Evolutionary conservation across 108 stramenopile genomes (phyloP).

Genomic region (Nitzschia sp.): DNA sequence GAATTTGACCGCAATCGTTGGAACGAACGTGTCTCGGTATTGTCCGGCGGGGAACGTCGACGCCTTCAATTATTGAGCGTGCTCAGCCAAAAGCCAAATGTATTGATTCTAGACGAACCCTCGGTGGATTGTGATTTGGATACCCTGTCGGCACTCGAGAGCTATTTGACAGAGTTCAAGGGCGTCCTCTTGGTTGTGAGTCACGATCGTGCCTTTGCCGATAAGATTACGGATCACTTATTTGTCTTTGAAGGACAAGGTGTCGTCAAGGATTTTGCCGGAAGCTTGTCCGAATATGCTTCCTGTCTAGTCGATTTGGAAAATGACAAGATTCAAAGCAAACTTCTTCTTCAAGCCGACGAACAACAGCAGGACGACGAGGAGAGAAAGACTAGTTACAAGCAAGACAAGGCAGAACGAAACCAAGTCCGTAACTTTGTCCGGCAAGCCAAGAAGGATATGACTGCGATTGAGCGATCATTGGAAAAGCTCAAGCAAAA

Average conservation of each 20-base stretch:
- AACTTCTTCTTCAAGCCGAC: conserved; percentile 11
- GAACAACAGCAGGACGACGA: conserved; percentile 7
- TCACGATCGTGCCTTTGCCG: conserved; percentile 94
- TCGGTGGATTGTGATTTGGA: conserved; percentile 77
- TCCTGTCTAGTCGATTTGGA: conserved; percentile 78
- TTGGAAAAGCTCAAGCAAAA: conserved; percentile 68
- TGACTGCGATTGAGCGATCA: conserved; percentile 56
- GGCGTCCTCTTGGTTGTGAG: conserved; percentile 92
- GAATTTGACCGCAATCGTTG: conserved; percentile 72
- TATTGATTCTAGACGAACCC: conserved; percentile 74
- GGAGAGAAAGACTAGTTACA: conserved; percentile 52
- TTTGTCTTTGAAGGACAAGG: conserved; percentile 89
- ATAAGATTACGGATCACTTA: conserved; percentile 90
- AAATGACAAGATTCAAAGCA: conserved; percentile 26
- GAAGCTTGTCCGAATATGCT: conserved; percentile 80
- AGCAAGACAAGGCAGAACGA: conserved; percentile 67
- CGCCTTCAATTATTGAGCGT: conserved; percentile 81
- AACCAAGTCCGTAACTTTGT: conserved; percentile 63
- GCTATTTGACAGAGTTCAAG: conserved; percentile 78
- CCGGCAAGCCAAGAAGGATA: conserved; percentile 69
- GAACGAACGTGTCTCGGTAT: conserved; percentile 70
- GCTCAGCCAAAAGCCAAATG: conserved; percentile 73
- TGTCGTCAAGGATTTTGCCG: conserved; percentile 78
- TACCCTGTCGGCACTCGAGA: conserved; percentile 79
- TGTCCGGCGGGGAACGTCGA: conserved; percentile 84